These are phyloP conservation scores for Sphenostylis stenocarpa DNA, from an alignment of 306 rosid genomes.

Conservation along the genomic window DNA sequence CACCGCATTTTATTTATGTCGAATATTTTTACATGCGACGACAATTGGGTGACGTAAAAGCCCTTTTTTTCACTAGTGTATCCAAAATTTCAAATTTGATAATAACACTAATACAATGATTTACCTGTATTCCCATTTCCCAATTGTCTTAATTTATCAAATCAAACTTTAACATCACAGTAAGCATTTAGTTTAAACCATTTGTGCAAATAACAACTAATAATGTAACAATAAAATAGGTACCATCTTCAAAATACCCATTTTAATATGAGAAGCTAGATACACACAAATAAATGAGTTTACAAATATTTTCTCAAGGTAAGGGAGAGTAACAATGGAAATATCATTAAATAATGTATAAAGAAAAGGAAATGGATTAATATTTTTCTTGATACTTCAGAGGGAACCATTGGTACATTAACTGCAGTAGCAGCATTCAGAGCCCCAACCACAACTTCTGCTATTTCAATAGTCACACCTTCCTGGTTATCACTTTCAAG, in stretches of 20 bases:
- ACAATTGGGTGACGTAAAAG: too few species aligned
- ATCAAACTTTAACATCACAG: background rate
- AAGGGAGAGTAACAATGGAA: background rate
- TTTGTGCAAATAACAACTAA: background rate
- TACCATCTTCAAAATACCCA: background rate
- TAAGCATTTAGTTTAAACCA: background rate
- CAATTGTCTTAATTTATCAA: background rate
- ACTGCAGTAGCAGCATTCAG: slow-evolving; percentile 93
- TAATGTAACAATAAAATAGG: background rate
- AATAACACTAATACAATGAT: background rate
- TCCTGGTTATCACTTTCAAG: slow-evolving; percentile 59
- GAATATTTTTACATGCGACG: too few species aligned
- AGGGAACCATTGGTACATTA: slow-evolving; percentile 98
- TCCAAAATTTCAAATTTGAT: background rate
- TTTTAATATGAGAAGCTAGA: background rate
- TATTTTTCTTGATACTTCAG: slow-evolving; percentile 62
- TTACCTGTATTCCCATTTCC: background rate
- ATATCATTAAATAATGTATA: background rate
- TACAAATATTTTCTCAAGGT: background rate
- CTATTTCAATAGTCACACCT: slow-evolving; percentile 98
- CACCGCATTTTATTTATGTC: too few species aligned
- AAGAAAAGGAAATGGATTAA: background rate
- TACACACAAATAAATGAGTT: background rate
- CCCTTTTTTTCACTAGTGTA: too few species aligned
- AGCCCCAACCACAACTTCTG: slow-evolving; percentile 97